Evolutionary conservation across 306 rosid species (phyloP).

Genomic region (Myrica gale): DNA sequence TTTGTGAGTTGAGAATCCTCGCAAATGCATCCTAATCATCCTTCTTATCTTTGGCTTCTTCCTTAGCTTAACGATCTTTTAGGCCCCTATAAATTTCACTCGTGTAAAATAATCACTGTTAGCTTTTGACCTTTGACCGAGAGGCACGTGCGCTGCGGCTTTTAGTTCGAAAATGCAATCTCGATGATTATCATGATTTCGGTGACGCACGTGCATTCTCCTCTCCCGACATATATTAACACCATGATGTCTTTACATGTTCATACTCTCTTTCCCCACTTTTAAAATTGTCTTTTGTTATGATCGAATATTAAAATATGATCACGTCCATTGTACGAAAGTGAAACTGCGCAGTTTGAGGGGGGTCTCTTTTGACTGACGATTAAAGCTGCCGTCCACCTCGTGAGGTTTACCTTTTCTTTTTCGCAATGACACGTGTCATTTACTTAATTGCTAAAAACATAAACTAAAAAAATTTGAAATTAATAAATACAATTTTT

Average conservation of each 20-base stretch:
- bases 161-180: conserved; percentile 36
- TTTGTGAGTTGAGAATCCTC: conserved; percentile 2
- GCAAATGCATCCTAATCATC: conserved; percentile 37
- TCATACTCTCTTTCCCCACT: conserved; percentile 5
- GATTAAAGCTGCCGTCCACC: too few species aligned
- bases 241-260: conserved; percentile 54
- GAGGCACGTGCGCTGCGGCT: conserved; percentile 74
- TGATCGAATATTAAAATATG: background rate
- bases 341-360: background rate
- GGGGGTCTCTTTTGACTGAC: too few species aligned
- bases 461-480: too few species aligned
- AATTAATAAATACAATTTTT: too few species aligned
- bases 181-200: conserved; percentile 49
- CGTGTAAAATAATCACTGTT: conserved; percentile 22
- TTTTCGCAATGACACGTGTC: too few species aligned
- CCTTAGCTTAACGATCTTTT: conserved; percentile 14
- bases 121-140: conserved; percentile 79
- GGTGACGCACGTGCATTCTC: conserved; percentile 75
- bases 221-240: conserved; percentile 53
- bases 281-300: background rate
- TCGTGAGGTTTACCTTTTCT: too few species aligned
- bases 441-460: too few species aligned
- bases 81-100: conserved; percentile 20
- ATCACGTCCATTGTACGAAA: conserved; percentile 22
- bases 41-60: conserved; percentile 40